Conservation (phyloP, 139 green algal species). For the Bryopsis sp. region DNA sequence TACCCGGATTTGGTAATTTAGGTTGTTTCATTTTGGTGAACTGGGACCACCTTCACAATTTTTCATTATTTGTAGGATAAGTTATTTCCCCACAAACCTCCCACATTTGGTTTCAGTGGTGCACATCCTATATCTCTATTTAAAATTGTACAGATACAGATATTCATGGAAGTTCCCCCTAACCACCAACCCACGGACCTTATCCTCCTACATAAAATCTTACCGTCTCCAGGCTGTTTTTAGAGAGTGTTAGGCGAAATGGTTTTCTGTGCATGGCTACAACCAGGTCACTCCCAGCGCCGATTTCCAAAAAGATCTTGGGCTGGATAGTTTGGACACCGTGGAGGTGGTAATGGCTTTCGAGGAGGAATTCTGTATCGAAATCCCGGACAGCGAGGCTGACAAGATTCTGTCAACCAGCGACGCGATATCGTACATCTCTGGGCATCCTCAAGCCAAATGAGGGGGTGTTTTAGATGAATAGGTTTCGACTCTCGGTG, state of each 20-base stretch:
- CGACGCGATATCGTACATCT: constrained; percentile 91
- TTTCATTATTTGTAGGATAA: no score
- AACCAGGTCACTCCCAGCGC: constrained; percentile 62
- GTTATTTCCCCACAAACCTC: no score
- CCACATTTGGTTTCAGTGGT: no score
- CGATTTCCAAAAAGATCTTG: constrained; percentile 89
- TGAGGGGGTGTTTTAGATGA: no score
- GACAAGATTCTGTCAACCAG: constrained; percentile 87
- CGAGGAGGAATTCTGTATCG: constrained; percentile 98
- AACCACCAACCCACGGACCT: neutral
- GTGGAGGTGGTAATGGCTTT: constrained; percentile 99
- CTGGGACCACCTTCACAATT: no score
- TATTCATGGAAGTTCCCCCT: neutral
- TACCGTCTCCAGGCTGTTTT: no score
- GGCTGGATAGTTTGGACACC: constrained; percentile 93
- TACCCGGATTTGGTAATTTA: no score
- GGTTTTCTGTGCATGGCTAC: neutral
- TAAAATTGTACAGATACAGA: neutral
- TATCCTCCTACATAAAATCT: constrained; percentile 3
- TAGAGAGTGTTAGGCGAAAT: constrained; percentile 19
- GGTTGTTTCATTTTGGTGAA: no score
- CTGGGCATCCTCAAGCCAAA: constrained; percentile 73
- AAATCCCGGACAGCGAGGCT: constrained; percentile 96
- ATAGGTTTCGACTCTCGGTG: neutral
- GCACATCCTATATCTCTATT: neutral